Base-by-base conservation (phyloP, 2,329 filamentous ascomycete species). In the Curvularia hawaiiensis region DNA sequence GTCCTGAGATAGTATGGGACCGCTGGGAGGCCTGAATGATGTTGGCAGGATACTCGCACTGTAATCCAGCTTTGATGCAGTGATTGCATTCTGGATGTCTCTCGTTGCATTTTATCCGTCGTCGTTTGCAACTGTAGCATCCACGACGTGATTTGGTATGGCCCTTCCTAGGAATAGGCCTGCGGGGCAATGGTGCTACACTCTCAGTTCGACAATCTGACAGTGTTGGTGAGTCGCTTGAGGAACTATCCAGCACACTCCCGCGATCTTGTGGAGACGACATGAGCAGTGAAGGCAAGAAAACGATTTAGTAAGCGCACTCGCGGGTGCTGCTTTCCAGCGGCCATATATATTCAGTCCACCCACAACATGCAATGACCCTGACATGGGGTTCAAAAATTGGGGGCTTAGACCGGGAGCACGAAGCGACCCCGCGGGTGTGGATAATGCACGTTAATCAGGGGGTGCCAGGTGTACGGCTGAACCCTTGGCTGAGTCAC, bases 21-120 rank as follows among this genome's bases (percentile, higher is more conserved):
- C 61, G 61, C 48, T 73, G 71, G 16, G 54, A 63, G 31, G 68
- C 54, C 39, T 75, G 73, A 18, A 75, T 73, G 40, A 74, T 74
- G 44, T 74, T 74, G 8, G 79, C 73, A 4, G 87, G 86, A 71
- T 89, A 89, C 69, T 86, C 83, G 76, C 87, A 89, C 50, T 83
- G 81, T 52, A 89, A 74, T 0, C 84, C 85, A 39, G 83, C 84
- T 75, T 88, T 88, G 51, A 79, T 72, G 70, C 87, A 90, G 68
- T 89, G 86, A 1, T 82, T 83, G 66, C 87, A 90, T 11, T 83
- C 78, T 28, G 87, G 87, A 30, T 79, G 82, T n/a, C 79, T 86
- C 72, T 89, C 87, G 75, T 88, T 87, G 70, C 87, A 89, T 83
- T 88, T 89, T 71, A 90, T 88, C 57, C 86, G 83, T 40, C 87